Conservation (phyloP, 1,139 yeast species). For the Debaryomycetaceae sp. region DNA sequence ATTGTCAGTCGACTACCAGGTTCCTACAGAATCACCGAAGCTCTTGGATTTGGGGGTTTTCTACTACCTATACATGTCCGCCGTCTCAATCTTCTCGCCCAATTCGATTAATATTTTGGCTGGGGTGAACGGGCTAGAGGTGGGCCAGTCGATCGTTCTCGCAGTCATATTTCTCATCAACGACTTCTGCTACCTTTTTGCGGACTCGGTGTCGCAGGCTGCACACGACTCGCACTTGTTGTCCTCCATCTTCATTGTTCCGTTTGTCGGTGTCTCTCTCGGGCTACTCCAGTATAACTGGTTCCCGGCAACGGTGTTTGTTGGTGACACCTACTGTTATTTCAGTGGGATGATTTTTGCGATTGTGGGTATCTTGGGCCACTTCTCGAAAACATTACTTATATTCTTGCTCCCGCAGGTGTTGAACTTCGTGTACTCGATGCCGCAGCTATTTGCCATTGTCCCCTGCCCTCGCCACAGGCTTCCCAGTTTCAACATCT, state of each 20-base stretch:
- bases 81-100: conserved; percentile 90
- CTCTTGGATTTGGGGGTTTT: conserved; percentile 73
- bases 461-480: conserved; percentile 97
- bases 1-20: conserved; percentile 29
- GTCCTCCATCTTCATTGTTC: conserved; percentile 74
- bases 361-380: conserved; percentile 92
- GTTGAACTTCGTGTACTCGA: conserved; percentile 79
- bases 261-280: conserved; percentile 80
- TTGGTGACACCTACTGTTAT: conserved; percentile 97
- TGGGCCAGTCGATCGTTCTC: conserved; percentile 85
- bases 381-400: conserved; percentile 87
- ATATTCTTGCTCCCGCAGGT: conserved; percentile 88
- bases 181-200: conserved; percentile 66
- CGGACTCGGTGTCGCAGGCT: conserved; percentile 39
- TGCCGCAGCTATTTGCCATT: conserved; percentile 81
- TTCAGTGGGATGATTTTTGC: conserved; percentile 99
- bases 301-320: conserved; percentile 91
- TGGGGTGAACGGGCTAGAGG: conserved; percentile 94
- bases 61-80: conserved; percentile 86
- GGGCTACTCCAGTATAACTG: conserved; percentile 78
- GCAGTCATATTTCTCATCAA: conserved; percentile 69
- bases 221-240: conserved; percentile 82
- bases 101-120: conserved; percentile 96
- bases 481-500: conserved; percentile 68
- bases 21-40: conserved; percentile 29